These are phyloP conservation scores for Metarhizium robertsii DNA, from an alignment of 2,329 filamentous ascomycete genomes.

Conservation along the genomic window DNA sequence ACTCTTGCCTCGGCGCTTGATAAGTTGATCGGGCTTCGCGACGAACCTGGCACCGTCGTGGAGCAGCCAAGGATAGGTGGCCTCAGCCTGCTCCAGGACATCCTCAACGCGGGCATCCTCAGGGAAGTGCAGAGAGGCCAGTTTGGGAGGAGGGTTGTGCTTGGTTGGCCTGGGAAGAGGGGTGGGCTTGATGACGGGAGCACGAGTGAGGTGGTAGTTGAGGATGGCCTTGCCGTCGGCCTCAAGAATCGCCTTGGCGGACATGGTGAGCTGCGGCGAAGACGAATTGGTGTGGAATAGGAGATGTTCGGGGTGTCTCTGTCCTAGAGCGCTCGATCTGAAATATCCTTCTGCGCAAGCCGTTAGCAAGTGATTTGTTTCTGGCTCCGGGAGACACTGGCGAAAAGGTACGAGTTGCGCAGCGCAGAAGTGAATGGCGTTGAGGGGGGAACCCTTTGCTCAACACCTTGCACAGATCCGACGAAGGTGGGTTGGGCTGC, in stretches of 20 bases:
- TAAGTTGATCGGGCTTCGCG: constrained; percentile 98
- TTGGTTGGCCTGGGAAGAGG: constrained; percentile 74
- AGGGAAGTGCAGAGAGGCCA: constrained; percentile 87
- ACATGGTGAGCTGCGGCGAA: constrained; percentile 28
- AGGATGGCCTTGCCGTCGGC: constrained; percentile 99
- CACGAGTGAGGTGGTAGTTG: constrained; percentile 99
- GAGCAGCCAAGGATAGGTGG: constrained; percentile 94
- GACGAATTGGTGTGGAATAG: constrained; percentile 8
- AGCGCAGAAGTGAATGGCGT: background rate
- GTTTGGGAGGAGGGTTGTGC: constrained; percentile 87
- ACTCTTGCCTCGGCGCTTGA: constrained; percentile 99
- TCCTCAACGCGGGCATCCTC: constrained; percentile 75
- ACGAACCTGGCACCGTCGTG: constrained; percentile 81
- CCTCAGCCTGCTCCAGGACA: constrained; percentile 90
- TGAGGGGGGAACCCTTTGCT: background rate
- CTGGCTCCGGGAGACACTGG: background rate
- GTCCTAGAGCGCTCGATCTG: background rate
- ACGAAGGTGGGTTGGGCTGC: background rate
- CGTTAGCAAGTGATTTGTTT: background rate
- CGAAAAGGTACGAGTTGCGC: background rate
- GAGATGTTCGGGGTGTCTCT: background rate
- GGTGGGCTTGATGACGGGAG: constrained; percentile 94
- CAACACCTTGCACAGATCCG: background rate
- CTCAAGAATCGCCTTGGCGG: constrained; percentile 89
- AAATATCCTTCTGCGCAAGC: background rate